Evolutionary conservation across 345 rosid genomes (phyloP).

Genomic region (Trapa bicornis): DNA sequence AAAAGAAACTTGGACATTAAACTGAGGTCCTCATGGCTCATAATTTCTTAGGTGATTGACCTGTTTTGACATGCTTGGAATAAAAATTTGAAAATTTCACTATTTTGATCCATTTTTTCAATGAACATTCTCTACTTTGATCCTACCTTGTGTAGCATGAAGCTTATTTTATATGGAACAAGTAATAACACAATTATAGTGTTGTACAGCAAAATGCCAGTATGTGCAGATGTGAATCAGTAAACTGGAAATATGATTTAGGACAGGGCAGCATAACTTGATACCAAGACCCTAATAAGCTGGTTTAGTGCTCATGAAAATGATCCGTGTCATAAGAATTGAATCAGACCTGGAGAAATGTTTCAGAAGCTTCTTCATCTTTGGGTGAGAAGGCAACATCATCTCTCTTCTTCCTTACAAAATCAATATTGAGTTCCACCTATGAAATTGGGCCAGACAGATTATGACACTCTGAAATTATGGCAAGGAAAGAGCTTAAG

Average conservation of each 20-base stretch:
- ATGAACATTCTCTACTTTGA: background rate
- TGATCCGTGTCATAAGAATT: background rate
- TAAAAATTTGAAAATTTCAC: background rate
- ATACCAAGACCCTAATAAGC: background rate
- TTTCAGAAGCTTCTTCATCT: conserved; percentile 56
- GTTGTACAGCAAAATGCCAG: background rate
- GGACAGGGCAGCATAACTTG: background rate
- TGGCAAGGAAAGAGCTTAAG: background rate
- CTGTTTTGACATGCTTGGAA: background rate
- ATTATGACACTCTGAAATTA: background rate
- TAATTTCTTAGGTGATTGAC: background rate
- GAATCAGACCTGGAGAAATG: conserved; percentile 52
- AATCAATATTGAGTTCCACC: conserved; percentile 72
- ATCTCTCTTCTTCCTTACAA: conserved; percentile 67
- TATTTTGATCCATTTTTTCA: background rate
- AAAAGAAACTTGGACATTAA: background rate
- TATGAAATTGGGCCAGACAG: conserved; percentile 12
- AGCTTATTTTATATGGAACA: background rate
- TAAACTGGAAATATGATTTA: background rate
- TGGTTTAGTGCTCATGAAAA: background rate
- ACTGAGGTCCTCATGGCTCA: background rate
- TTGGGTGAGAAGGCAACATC: conserved; percentile 80
- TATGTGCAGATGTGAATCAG: background rate
- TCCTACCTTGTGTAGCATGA: background rate
- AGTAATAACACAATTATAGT: background rate